These are phyloP conservation scores for Emergomyces africanus DNA, from an alignment of 2,329 filamentous ascomycete genomes.

Conservation along the genomic window DNA sequence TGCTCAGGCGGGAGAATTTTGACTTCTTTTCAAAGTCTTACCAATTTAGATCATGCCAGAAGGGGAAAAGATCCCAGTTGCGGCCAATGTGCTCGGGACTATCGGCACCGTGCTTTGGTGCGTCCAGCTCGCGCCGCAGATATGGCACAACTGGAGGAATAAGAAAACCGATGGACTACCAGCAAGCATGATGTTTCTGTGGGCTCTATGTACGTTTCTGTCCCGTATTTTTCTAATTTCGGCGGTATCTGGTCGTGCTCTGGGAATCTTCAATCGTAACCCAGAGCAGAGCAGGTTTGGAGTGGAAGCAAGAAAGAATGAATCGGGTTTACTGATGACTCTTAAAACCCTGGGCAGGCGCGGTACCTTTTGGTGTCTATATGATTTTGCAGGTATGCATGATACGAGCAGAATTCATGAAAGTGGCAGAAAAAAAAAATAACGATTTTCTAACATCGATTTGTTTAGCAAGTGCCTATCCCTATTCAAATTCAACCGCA, in stretches of 20 bases:
- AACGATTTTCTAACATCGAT: not conserved
- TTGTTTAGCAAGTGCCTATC: conserved; percentile 40
- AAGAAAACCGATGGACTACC: conserved; percentile 52
- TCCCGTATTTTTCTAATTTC: not conserved
- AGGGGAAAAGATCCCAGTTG: conserved; percentile 18
- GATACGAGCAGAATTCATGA: not conserved
- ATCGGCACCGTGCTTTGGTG: conserved; percentile 32
- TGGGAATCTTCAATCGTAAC: not conserved
- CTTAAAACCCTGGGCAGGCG: conserved; percentile 17
- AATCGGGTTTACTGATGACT: not conserved
- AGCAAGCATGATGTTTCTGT: conserved; percentile 49
- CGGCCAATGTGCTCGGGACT: conserved; percentile 28
- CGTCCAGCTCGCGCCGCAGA: conserved; percentile 31
- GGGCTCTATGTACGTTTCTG: conserved; percentile 40
- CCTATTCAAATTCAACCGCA: conserved; percentile 44
- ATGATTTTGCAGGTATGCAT: conserved; percentile 35
- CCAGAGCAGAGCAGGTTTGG: not conserved
- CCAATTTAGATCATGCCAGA: not conserved
- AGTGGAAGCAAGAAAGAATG: not conserved
- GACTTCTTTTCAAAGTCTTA: not conserved
- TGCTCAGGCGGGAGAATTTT: not conserved
- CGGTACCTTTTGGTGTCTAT: conserved; percentile 41
- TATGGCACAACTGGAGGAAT: conserved; percentile 49
- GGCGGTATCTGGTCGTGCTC: not conserved
- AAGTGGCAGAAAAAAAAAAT: not conserved